phyloP scores from a whole-genome alignment of 192 early-diverging fungal species.

The Spizellomyces sp. region DNA sequence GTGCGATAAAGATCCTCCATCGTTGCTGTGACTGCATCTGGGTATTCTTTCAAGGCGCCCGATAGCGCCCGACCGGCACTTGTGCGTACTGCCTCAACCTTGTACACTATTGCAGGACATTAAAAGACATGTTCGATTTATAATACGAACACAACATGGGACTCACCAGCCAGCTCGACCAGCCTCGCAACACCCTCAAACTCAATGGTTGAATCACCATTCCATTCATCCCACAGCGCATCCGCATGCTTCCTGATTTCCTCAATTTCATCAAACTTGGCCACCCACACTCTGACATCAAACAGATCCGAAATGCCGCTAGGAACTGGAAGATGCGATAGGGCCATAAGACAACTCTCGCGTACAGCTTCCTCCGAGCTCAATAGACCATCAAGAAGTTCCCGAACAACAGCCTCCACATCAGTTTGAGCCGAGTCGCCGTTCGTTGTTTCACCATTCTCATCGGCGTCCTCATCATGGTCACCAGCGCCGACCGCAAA shows the following conservation, averaged over 20 bases:
- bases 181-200: conserved; percentile 31
- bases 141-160: too few relatives aligned
- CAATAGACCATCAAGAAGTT: conserved; percentile 66
- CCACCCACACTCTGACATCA: conserved; percentile 71
- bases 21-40: conserved; percentile 52
- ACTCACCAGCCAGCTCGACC: neutral
- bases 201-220: conserved; percentile 29
- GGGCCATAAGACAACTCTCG: conserved; percentile 60
- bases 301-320: conserved; percentile 54
- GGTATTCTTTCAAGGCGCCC: conserved; percentile 59
- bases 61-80: conserved; percentile 67
- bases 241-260: conserved; percentile 57
- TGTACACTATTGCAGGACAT: conserved; percentile 17
- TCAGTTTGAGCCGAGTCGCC: conserved; percentile 6
- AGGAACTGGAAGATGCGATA: conserved; percentile 53
- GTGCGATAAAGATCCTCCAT: conserved; percentile 59
- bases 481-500: conserved; percentile 37
- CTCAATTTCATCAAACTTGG: conserved; percentile 65
- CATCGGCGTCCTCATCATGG: conserved; percentile 38
- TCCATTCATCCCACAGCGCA: conserved; percentile 61
- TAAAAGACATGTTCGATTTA: too few relatives aligned
- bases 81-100: conserved; percentile 58
- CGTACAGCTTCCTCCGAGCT: conserved; percentile 69
- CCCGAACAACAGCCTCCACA: conserved; percentile 51
- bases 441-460: conserved; percentile 27